Evolutionary conservation across 2,329 filamentous ascomycete genomes (phyloP), one percentile per base, ranked within the genome.

Genomic region (Fusarium equiseti): DNA sequence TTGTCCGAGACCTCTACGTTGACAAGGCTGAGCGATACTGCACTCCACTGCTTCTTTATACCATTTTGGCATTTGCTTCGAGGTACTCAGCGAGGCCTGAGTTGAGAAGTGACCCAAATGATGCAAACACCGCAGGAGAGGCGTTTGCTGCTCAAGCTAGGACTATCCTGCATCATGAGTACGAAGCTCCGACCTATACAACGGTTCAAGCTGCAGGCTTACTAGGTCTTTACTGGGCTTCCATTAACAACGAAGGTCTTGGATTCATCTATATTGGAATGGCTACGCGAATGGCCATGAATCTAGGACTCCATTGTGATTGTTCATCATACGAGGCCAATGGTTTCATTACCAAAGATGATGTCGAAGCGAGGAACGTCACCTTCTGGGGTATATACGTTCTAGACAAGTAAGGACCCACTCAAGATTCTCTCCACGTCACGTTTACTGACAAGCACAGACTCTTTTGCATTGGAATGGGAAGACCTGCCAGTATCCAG

Each of bases 361-460:
- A 62, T 11, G 29, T 62, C 2, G 59, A 62, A 6, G 59, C 59
- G 1, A 31, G 59, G 6, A 62, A 59, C 10, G 44, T 62, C 3
- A 62, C 59, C 3, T 62, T 62, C 38, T 62, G 55, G 59, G 59
- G 59, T 7, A 31, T 62, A 11, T 62, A 62, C 16, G 24, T 62
- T 5, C 8, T 60, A 1, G 59, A 62, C 15, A 61, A 61, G 59
- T 61, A 26, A 16, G 42, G 1, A 18, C 11, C 8, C 15, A 49
- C 1, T 2, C n/a, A 10, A 18, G 20, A 45, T 7, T 15, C 16
- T 11, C 13, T 16, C 7, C 6, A n/a, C 4, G 6, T 13, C 13
- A 9, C 31, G 0, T 18, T 8, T 6, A 12, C 52, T 61, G 4
- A 61, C 31, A 1, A 5, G 3, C 4, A n/a, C 5, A 61, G 59